Evolutionary conservation across 164 flowering plant species (phyloP).

Genomic region (Aristolochia fimbriata): DNA sequence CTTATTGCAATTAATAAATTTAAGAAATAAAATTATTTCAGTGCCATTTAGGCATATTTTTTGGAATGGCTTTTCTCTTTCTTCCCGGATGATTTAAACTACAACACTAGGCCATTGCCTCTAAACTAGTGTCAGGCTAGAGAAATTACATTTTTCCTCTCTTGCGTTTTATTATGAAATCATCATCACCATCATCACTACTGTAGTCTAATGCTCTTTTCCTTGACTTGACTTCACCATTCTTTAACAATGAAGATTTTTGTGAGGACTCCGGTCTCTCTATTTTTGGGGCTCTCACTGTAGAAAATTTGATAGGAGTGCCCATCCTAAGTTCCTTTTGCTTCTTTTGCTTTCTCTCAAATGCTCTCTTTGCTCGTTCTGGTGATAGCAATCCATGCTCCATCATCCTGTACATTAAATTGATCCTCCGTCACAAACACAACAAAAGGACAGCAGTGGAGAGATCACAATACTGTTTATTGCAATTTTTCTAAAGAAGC

Average conservation of each 20-base stretch:
- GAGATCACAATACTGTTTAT: no score
- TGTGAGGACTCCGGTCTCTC: conserved; percentile 60
- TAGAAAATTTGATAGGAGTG: conserved; percentile 57
- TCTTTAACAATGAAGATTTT: conserved; percentile 39
- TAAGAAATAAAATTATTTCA: neutral
- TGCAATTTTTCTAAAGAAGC: no score
- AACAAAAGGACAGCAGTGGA: no score
- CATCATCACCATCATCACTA: conserved; percentile 49
- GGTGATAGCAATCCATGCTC: conserved; percentile 94
- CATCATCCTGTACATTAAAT: conserved; percentile 67
- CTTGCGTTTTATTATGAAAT: conserved; percentile 55
- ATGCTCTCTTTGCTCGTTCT: conserved; percentile 70
- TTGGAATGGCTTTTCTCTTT: neutral
- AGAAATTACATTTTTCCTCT: conserved; percentile 40
- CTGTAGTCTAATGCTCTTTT: conserved; percentile 33
- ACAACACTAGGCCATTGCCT: neutral
- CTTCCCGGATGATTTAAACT: neutral
- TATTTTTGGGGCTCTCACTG: conserved; percentile 12
- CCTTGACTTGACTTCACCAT: conserved; percentile 54
- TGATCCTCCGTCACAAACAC: neutral
- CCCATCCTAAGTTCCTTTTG: conserved; percentile 70
- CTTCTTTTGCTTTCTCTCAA: conserved; percentile 72
- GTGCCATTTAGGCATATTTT: no score
- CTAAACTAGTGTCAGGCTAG: no score
- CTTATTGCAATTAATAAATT: neutral